These are phyloP conservation scores for Agaricales sp. DNA, from an alignment of 1,284 basidiomycete genomes.

Conservation along the genomic window DNA sequence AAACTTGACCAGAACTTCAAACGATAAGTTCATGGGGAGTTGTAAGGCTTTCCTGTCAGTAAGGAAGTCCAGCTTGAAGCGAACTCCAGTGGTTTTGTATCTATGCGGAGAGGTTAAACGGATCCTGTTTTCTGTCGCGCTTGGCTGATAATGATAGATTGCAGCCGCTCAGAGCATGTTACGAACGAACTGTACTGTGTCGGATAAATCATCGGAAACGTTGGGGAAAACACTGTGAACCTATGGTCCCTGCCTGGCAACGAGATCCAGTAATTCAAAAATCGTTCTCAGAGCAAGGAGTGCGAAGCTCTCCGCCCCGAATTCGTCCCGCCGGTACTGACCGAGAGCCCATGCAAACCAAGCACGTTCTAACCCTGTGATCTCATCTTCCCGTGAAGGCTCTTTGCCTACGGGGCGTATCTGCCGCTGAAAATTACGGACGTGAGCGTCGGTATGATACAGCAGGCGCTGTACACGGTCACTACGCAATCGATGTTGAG, in stretches of 20 bases:
- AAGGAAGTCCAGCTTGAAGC: too few relatives aligned
- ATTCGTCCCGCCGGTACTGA: constrained; percentile 28
- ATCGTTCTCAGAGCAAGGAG: constrained; percentile 50
- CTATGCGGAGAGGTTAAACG: too few relatives aligned
- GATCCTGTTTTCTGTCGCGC: too few relatives aligned
- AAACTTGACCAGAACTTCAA: too few relatives aligned
- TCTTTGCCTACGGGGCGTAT: constrained; percentile 13
- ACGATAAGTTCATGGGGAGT: too few relatives aligned
- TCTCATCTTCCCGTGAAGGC: constrained; percentile 19
- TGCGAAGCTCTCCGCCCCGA: constrained; percentile 60
- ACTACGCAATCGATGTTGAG: constrained; percentile 47
- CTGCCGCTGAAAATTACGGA: constrained; percentile 35
- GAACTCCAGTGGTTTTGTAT: too few relatives aligned
- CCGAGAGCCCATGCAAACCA: constrained; percentile 60
- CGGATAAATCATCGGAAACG: not conserved
- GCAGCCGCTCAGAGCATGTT: too few relatives aligned
- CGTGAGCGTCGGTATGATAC: constrained; percentile 42
- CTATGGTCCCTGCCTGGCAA: constrained; percentile 14
- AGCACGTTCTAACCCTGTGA: constrained; percentile 35
- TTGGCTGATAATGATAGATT: too few relatives aligned
- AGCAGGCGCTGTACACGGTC: constrained; percentile 56
- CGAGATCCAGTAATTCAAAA: constrained; percentile 44
- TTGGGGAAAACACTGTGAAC: not conserved
- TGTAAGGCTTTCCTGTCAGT: too few relatives aligned
- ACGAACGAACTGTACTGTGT: too few relatives aligned